Evolutionary conservation across 208 protist genomes (phyloP).

Genomic region (Trypanosoma lewisi): DNA sequence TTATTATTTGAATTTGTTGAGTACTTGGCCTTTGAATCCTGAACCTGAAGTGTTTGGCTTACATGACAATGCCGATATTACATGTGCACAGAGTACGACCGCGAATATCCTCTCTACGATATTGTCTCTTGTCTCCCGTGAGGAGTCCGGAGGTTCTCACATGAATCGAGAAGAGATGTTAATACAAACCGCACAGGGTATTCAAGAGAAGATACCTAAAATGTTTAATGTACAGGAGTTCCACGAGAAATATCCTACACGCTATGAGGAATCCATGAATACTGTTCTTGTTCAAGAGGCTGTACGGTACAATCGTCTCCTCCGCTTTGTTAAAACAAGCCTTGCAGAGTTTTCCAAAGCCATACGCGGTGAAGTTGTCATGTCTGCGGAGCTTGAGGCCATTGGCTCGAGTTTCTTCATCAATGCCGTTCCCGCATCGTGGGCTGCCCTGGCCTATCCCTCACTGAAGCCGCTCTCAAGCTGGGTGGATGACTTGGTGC

Average conservation of each 20-base stretch:
- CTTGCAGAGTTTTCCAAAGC: constrained; percentile 94
- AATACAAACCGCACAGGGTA: constrained; percentile 72
- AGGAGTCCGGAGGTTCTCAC: constrained; percentile 39
- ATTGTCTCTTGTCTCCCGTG: constrained; percentile 77
- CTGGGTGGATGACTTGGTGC: constrained; percentile 96
- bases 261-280: constrained; percentile 95
- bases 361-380: constrained; percentile 95
- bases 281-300: constrained; percentile 94
- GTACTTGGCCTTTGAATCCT: constrained; percentile 92
- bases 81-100: constrained; percentile 89
- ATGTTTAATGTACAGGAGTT: constrained; percentile 86
- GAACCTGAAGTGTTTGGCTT: constrained; percentile 96
- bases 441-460: constrained; percentile 91
- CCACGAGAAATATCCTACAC: constrained; percentile 83
- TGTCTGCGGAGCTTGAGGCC: constrained; percentile 94
- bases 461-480: constrained; percentile 95
- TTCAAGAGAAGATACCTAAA: constrained; percentile 81
- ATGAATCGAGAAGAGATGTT: constrained; percentile 72
- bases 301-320: constrained; percentile 93
- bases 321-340: constrained; percentile 83
- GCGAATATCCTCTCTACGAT: constrained; percentile 79
- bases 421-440: constrained; percentile 93
- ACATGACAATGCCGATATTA: constrained; percentile 97
- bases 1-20: constrained; percentile 87
- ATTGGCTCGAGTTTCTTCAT: constrained; percentile 94